Percentiles rank a stretch among this genome's conserved stretches.
These are phyloP conservation scores for Bothriochloa decipiens DNA, from an alignment of 176 grass and related monocot species.

Conservation along the genomic window DNA sequence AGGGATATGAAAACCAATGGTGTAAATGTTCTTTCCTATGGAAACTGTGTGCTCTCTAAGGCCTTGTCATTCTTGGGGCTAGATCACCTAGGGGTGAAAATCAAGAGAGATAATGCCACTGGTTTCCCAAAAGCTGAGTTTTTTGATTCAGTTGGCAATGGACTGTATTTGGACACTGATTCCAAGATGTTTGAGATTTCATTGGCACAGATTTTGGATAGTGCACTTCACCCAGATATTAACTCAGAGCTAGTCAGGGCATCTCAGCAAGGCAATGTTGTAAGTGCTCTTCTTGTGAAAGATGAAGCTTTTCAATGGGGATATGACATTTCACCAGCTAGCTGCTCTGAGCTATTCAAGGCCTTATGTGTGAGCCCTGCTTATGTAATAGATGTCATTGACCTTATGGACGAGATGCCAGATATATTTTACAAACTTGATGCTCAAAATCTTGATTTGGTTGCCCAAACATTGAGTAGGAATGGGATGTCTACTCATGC, in stretches of 20 bases:
- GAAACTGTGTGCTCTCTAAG: conserved; percentile 72
- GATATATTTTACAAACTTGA: conserved; percentile 57
- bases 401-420: conserved; percentile 61
- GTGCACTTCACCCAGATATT: conserved; percentile 57
- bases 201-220: conserved; percentile 66
- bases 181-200: conserved; percentile 67
- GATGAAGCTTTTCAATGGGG: conserved; percentile 77
- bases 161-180: conserved; percentile 87
- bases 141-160: conserved; percentile 92
- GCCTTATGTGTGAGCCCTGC: conserved; percentile 45
- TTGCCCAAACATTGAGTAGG: conserved; percentile 51
- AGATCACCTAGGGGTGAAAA: conserved; percentile 73
- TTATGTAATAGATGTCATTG: conserved; percentile 50
- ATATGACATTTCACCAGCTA: conserved; percentile 52
- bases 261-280: conserved; percentile 59
- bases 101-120: conserved; percentile 83
- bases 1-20: conserved; percentile 52
- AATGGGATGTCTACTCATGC: conserved; percentile 56
- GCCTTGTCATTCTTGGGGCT: conserved; percentile 76
- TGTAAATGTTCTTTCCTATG: conserved; percentile 52
- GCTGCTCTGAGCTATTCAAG: conserved; percentile 57
- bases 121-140: conserved; percentile 83
- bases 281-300: conserved; percentile 60
- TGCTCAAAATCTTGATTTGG: conserved; percentile 68
- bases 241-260: conserved; percentile 52